phyloP scores from a whole-genome alignment of 768 basidiomycete genomes.

The Coprinopsis sp. region DNA sequence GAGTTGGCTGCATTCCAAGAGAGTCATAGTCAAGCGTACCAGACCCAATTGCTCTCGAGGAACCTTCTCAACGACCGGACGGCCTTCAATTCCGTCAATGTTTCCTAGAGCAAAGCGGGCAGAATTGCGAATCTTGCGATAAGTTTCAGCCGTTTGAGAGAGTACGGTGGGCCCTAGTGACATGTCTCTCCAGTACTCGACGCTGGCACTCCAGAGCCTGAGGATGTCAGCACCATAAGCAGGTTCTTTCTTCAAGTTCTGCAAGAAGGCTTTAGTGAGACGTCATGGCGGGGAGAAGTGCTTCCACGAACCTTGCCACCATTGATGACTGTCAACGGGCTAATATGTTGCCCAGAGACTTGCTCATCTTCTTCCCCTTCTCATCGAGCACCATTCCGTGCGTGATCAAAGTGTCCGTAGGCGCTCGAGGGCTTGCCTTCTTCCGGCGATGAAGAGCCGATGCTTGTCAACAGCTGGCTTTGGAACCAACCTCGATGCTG shows the following conservation, averaged over 20 bases:
- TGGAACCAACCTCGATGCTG: constrained; percentile 99
- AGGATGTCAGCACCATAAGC: constrained; percentile 84
- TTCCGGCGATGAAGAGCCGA: constrained; percentile 41
- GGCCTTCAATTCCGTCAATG: constrained; percentile 38
- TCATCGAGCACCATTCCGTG: constrained; percentile 97
- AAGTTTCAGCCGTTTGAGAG: constrained; percentile 64
- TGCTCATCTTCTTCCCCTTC: constrained; percentile 94
- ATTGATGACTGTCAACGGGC: constrained; percentile 73
- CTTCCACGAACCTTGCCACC: constrained; percentile 68
- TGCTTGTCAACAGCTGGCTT: constrained; percentile 81
- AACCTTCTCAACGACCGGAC: constrained; percentile 31
- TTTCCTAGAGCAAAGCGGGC: constrained; percentile 85
- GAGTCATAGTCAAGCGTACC: constrained; percentile 38
- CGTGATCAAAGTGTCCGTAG: constrained; percentile 79
- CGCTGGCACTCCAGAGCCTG: constrained; percentile 87
- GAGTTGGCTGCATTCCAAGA: neutral
- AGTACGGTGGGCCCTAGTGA: constrained; percentile 78
- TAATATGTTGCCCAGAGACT: constrained; percentile 91
- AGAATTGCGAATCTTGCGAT: constrained; percentile 84
- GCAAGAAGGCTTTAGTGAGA: too few species aligned
- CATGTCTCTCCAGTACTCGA: constrained; percentile 87
- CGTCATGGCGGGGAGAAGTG: too few species aligned
- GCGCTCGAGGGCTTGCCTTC: constrained; percentile 38
- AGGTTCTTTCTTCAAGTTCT: constrained; percentile 69
- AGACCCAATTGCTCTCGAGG: constrained; percentile 51